Percentiles rank a stretch among this genome's conserved stretches.
These are phyloP conservation scores for Leucosporidium creatinivorum DNA, from an alignment of 768 basidiomycete species.

Conservation along the genomic window DNA sequence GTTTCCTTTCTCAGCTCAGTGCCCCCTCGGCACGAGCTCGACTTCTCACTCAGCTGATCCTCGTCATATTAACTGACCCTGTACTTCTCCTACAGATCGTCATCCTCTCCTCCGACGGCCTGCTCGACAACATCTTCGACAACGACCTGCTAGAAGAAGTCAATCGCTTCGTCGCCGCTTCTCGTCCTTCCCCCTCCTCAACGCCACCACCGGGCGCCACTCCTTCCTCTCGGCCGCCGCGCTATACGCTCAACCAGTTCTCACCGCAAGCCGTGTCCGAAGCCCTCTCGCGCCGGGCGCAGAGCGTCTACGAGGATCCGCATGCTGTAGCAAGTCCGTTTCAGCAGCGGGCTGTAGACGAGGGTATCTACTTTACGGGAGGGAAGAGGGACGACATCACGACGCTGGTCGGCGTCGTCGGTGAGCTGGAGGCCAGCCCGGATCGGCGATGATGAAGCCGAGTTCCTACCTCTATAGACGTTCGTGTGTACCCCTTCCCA, in stretches of 20 bases:
- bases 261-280: slow-evolving; percentile 44
- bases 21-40: slow-evolving; percentile 13
- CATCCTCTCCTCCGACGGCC: slow-evolving; percentile 71
- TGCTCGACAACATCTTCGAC: slow-evolving; percentile 83
- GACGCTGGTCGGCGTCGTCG: slow-evolving; percentile 29
- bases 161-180: slow-evolving; percentile 26
- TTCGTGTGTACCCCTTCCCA: too few species aligned
- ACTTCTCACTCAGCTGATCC: too few species aligned
- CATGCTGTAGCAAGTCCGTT: slow-evolving; percentile 36
- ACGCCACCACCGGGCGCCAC: background rate
- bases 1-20: too few species aligned
- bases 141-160: slow-evolving; percentile 74
- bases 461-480: background rate
- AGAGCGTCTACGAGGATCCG: slow-evolving; percentile 55
- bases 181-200: slow-evolving; percentile 19
- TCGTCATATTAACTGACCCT: too few species aligned
- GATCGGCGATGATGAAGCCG: background rate
- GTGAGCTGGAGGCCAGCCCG: slow-evolving; percentile 31
- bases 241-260: slow-evolving; percentile 44
- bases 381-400: slow-evolving; percentile 37
- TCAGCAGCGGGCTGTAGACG: slow-evolving; percentile 37
- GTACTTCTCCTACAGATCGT: slow-evolving; percentile 52
- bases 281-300: slow-evolving; percentile 70
- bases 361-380: slow-evolving; percentile 36
- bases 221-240: slow-evolving; percentile 15